Evolutionary conservation across 352 stramenopile genomes (phyloP), one percentile per base, ranked within the genome.

Genomic region (Saprolegnia parasitica): DNA sequence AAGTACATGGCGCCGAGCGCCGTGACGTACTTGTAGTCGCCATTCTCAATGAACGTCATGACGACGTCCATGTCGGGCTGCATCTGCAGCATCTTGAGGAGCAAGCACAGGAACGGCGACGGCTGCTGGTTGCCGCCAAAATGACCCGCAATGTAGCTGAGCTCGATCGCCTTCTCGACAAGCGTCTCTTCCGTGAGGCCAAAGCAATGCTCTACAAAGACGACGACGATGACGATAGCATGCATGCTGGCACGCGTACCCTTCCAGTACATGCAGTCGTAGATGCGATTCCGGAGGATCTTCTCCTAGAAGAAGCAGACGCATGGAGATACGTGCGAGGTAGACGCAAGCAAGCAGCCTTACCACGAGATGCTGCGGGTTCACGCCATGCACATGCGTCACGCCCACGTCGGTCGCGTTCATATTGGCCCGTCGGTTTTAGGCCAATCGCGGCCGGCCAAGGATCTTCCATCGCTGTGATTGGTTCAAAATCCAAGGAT

Each of bases 1-100:
- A 99, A 58, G 75, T 99, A 99, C 70, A 99, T 98, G 1, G 93
- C 93, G 3, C 96, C 97, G 13, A 99, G 77, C 13, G 95, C 83
- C 49, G 93, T 89, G 56, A 99, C 81, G 78, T 99, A 99, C 83
- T 99, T 99, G 83, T 98, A 99, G 71, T 99, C 93, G 9, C 98
- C 92, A 73, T 99, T 98, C 64, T 98, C 77, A 21, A 99, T 91
- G 74, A 99, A 98, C 46, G 84, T 77, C 32, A 71, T 74, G 26
- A 99, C 81, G 47, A 99, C 96, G 35, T 99, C 96, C 40, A 94
- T 79, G 71, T 99, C 96, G 0, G 97, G 97, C 73, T 98, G 89
- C 52, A 99, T 86, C 78, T 99, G 97, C 49, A 99, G 77, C 81
- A 99, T 88, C 81, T 99, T 99, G 52, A 99, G 81, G 21, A 98